Conservation (phyloP, 73 alveolate genomes). For the Uronychia setigera region DNA sequence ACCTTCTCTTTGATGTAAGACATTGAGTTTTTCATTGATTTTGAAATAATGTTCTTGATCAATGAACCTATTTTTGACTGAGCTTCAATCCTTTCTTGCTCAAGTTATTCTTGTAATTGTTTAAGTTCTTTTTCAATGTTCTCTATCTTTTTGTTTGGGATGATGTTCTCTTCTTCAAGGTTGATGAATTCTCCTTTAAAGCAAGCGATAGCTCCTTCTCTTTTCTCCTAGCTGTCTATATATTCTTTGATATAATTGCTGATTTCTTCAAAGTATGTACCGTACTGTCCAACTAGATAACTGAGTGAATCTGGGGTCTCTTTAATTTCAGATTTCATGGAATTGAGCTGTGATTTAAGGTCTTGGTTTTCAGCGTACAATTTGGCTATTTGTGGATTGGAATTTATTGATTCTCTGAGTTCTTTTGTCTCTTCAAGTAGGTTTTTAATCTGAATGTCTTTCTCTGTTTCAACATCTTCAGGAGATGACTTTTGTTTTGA, state of each 20-base stretch:
- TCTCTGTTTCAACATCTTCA: neutral
- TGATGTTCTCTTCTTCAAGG: neutral
- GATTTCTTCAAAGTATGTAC: neutral
- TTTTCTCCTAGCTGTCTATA: neutral
- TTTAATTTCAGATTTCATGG: neutral
- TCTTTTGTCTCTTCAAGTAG: constrained; percentile 10
- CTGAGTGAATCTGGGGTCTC: constrained; percentile 1
- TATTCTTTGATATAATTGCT: neutral
- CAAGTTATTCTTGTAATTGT: neutral
- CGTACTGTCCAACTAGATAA: neutral
- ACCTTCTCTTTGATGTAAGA: neutral
- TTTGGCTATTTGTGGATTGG: constrained; percentile 10
- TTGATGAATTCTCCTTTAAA: neutral
- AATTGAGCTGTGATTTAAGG: constrained; percentile 8
- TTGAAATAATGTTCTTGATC: neutral
- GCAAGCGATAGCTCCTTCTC: neutral
- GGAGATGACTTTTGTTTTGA: neutral
- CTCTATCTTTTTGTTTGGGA: neutral
- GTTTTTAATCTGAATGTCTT: neutral
- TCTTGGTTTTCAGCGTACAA: constrained; percentile 7
- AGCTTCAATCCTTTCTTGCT: neutral
- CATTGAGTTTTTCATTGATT: neutral
- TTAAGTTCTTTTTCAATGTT: neutral
- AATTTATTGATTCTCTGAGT: neutral
- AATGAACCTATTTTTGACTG: too few relatives aligned